A percentile compares a stretch with the other conserved stretches of the same genome.
phyloP scores from a whole-genome alignment of 176 grass and related monocot genomes.

The Microstegium vimineum region DNA sequence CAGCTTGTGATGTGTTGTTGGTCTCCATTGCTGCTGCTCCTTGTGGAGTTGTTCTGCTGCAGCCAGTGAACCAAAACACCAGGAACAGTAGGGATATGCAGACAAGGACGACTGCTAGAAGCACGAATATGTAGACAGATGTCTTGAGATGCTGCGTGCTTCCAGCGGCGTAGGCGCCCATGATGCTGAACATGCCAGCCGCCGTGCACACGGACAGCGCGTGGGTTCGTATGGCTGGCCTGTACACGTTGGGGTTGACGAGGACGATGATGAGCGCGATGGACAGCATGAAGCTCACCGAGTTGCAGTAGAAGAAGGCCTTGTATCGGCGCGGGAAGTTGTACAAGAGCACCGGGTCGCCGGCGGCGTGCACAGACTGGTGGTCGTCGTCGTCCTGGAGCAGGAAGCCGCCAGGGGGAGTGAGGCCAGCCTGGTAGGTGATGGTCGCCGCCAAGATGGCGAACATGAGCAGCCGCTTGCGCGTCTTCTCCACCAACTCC shows the following conservation, averaged over 20 bases:
- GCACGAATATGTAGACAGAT: background rate
- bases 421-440: conserved; percentile 44
- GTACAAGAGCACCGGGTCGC: background rate
- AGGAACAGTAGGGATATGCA: background rate
- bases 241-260: background rate
- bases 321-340: background rate
- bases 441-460: conserved; percentile 31
- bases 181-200: background rate
- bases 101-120: background rate
- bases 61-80: background rate
- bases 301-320: conserved; percentile 1
- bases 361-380: background rate
- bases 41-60: background rate
- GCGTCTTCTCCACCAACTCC: background rate
- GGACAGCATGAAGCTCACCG: conserved; percentile 34
- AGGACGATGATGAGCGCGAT: conserved; percentile 30
- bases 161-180: conserved; percentile 19
- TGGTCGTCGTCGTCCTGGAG: background rate
- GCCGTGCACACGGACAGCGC: conserved; percentile 1
- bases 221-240: background rate
- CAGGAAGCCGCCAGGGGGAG: conserved; percentile 11
- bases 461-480: conserved; percentile 35
- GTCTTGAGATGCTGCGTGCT: background rate
- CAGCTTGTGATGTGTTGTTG: too few relatives aligned
- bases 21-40: background rate